Percentiles rank a stretch among this genome's conserved stretches.
Conservation (phyloP, 202 grass and related monocot genomes). For the Miscanthus sacchariflorus region DNA sequence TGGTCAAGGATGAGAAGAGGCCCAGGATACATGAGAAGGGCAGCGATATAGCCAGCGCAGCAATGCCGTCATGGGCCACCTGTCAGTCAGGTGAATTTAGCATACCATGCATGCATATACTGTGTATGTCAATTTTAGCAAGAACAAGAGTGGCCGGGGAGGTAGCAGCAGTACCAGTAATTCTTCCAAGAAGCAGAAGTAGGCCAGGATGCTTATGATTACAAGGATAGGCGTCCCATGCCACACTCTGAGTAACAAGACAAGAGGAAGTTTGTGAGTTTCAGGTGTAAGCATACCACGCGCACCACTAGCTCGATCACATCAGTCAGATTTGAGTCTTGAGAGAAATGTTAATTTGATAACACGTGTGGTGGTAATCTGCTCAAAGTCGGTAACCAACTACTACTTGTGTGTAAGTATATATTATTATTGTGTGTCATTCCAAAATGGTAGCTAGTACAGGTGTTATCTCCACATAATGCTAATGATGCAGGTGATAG, state of each 20-base stretch:
- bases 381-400: slow-evolving; percentile 23
- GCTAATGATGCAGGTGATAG: neutral
- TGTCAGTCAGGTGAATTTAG: slow-evolving; percentile 38
- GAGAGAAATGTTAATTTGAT: neutral
- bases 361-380: neutral
- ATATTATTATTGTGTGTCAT: neutral
- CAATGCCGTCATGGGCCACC: slow-evolving; percentile 60
- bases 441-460: neutral
- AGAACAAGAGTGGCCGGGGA: neutral
- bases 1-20: slow-evolving; percentile 81
- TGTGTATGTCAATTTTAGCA: neutral
- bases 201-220: slow-evolving; percentile 85
- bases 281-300: neutral
- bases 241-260: slow-evolving; percentile 63
- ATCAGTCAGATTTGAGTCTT: neutral
- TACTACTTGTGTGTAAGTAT: neutral
- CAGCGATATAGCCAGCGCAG: slow-evolving; percentile 83
- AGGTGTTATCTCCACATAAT: slow-evolving; percentile 17
- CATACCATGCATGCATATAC: neutral
- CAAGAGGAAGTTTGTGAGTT: neutral
- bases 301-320: neutral
- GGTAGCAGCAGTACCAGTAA: slow-evolving; percentile 62
- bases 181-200: slow-evolving; percentile 98
- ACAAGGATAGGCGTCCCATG: slow-evolving; percentile 82
- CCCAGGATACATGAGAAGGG: slow-evolving; percentile 92